These are phyloP conservation scores for Chenopodium berlandieri DNA, from an alignment of 148 eudicot genomes.

Conservation along the genomic window DNA sequence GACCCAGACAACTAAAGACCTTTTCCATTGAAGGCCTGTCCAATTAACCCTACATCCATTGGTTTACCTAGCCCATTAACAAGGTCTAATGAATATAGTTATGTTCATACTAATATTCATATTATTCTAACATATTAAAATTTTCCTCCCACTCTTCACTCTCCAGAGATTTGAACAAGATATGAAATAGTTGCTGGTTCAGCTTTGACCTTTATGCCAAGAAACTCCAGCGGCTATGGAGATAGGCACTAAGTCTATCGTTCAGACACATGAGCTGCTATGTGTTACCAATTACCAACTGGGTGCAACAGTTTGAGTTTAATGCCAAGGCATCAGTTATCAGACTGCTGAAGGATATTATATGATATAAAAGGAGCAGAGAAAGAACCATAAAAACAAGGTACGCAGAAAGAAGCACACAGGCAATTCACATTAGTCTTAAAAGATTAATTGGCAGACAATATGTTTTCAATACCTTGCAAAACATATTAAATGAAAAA, in stretches of 20 bases:
- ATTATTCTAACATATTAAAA: neutral
- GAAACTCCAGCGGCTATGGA: neutral
- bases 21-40: too few relatives aligned
- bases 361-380: neutral
- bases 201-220: neutral
- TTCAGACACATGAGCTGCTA: neutral
- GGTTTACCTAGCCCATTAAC: too few relatives aligned
- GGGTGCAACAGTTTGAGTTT: neutral
- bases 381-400: constrained; percentile 14
- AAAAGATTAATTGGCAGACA: constrained; percentile 6
- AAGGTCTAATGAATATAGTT: too few relatives aligned
- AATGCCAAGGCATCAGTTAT: neutral
- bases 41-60: too few relatives aligned
- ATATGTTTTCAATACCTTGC: constrained; percentile 58
- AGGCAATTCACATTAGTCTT: neutral
- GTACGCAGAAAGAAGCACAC: neutral
- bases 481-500: constrained; percentile 92
- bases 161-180: neutral
- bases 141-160: neutral
- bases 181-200: neutral
- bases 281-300: neutral
- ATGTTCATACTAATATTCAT: neutral
- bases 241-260: neutral
- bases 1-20: too few relatives aligned
- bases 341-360: neutral